phyloP scores from a whole-genome alignment of 2,329 filamentous ascomycete species.

The Didymella segeticola region DNA sequence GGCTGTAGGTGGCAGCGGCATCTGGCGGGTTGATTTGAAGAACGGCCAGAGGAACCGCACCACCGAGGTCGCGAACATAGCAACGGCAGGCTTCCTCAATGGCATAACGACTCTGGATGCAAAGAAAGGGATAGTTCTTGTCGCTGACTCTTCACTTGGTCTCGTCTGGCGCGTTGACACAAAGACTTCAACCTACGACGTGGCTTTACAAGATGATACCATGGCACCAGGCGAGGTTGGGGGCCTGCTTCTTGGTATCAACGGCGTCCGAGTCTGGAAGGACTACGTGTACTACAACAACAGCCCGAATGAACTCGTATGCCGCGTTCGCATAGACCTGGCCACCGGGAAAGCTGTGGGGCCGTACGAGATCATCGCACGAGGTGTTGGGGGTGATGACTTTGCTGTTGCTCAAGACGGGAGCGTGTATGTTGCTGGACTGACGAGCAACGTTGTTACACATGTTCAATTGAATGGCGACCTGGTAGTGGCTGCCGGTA shows the following conservation, averaged over 20 bases:
- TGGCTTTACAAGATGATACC: neutral
- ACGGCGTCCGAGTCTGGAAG: neutral
- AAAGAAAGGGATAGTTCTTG: neutral
- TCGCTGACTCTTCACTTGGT: neutral
- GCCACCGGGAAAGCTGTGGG: neutral
- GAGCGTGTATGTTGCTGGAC: neutral
- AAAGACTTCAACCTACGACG: neutral
- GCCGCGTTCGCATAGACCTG: neutral
- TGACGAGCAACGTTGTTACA: neutral
- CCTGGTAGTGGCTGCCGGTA: neutral
- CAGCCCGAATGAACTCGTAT: neutral
- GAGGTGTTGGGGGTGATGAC: neutral
- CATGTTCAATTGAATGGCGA: neutral
- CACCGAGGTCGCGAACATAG: neutral
- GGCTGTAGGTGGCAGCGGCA: neutral
- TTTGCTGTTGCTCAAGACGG: neutral
- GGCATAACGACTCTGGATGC: neutral
- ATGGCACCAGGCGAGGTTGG: neutral
- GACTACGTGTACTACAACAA: neutral
- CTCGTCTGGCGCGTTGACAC: neutral
- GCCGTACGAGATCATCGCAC: neutral
- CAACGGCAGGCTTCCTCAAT: neutral
- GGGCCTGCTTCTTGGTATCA: neutral
- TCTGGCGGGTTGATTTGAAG: neutral
- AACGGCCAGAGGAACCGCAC: no score